These are phyloP conservation scores for Taiwanofungus camphoratus DNA, from an alignment of 1,284 basidiomycete species.

Conservation along the genomic window DNA sequence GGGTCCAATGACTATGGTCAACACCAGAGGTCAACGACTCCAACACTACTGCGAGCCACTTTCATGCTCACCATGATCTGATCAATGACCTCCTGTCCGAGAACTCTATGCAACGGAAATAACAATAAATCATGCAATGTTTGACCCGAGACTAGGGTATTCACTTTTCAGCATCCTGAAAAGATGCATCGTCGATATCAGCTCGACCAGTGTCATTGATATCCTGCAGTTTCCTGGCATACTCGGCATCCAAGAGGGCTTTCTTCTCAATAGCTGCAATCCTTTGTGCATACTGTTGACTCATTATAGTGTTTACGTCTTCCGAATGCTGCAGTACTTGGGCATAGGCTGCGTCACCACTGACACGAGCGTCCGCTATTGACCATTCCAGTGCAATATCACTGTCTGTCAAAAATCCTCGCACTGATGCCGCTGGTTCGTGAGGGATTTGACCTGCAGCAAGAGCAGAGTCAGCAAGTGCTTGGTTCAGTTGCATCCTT, in stretches of 20 bases:
- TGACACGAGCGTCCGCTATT: constrained; percentile 26
- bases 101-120: constrained; percentile 13
- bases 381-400: constrained; percentile 28
- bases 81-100: constrained; percentile 26
- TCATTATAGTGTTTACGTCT: constrained; percentile 21
- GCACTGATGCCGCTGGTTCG: constrained; percentile 11
- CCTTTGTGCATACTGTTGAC: constrained; percentile 31
- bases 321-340: constrained; percentile 28
- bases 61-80: constrained; percentile 27
- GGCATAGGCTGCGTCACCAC: constrained; percentile 30
- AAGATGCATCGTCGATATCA: constrained; percentile 19
- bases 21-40: not conserved
- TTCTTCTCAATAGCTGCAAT: constrained; percentile 37
- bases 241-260: constrained; percentile 32
- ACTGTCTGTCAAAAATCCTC: constrained; percentile 17
- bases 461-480: constrained; percentile 17
- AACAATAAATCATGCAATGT: not conserved
- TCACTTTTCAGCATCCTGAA: constrained; percentile 30
- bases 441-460: constrained; percentile 21
- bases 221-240: constrained; percentile 32
- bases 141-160: not conserved
- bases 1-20: constrained; percentile 24
- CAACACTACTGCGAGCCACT: too few relatives aligned
- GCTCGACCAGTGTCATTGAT: constrained; percentile 24
- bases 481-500: constrained; percentile 28